Percentiles rank a stretch among this genome's conserved stretches.
phyloP scores from a whole-genome alignment of 1,284 basidiomycete species.

The Sporisorium iseilematis-ciliati region DNA sequence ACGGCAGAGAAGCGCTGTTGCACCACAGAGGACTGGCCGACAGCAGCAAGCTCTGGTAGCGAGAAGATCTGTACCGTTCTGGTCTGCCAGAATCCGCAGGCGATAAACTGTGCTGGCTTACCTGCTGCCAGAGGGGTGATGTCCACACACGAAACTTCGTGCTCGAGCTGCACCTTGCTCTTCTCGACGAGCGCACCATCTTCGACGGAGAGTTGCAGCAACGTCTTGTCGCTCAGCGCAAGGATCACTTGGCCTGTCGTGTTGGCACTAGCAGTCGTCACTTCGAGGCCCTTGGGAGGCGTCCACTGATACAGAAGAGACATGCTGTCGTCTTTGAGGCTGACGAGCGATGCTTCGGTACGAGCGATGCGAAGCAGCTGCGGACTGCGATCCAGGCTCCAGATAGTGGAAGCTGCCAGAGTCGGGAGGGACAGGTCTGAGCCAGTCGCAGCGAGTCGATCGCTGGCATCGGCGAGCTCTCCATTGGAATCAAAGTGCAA shows the following conservation, averaged over 20 bases:
- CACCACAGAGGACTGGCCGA: constrained; percentile 35
- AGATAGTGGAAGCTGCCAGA: constrained; percentile 18
- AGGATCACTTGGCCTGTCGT: constrained; percentile 78
- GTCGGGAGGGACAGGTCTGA: constrained; percentile 14
- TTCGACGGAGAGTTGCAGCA: constrained; percentile 74
- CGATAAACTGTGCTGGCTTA: constrained; percentile 70
- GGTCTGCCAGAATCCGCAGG: constrained; percentile 82
- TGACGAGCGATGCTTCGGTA: constrained; percentile 23
- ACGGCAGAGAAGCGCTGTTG: constrained; percentile 67
- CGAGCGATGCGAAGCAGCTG: constrained; percentile 22
- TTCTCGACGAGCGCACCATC: constrained; percentile 66
- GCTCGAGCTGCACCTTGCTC: constrained; percentile 33
- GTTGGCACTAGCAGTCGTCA: constrained; percentile 70
- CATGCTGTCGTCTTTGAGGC: constrained; percentile 6
- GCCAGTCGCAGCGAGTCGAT: constrained; percentile 16
- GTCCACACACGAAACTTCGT: constrained; percentile 67
- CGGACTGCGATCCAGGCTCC: background rate
- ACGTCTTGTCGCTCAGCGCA: constrained; percentile 75
- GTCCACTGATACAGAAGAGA: constrained; percentile 18
- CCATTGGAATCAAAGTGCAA: constrained; percentile 31
- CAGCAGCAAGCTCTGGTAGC: constrained; percentile 72
- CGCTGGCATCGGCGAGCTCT: constrained; percentile 36
- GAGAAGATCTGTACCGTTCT: constrained; percentile 77
- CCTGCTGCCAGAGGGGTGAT: constrained; percentile 62
- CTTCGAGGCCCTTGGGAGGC: constrained; percentile 21